Conservation (phyloP, 1,284 basidiomycete genomes). For the Puccinia novopanici region DNA sequence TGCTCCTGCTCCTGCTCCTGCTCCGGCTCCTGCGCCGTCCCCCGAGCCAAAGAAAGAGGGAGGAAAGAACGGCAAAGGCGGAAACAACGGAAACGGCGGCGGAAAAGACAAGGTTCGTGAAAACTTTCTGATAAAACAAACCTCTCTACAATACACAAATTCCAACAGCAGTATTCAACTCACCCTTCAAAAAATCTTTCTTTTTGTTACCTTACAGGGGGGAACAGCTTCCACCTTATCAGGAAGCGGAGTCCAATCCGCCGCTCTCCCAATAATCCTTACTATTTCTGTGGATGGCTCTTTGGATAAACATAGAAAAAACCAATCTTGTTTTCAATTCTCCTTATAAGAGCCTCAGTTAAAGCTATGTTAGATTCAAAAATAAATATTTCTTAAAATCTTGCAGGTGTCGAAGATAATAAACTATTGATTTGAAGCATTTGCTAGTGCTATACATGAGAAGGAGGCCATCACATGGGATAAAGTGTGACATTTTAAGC, state of each 20-base stretch:
- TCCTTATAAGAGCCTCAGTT: too few relatives aligned
- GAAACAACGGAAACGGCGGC: not conserved
- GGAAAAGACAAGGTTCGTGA: slow-evolving; percentile 5
- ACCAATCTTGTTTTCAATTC: too few relatives aligned
- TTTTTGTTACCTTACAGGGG: not conserved
- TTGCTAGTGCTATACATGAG: too few relatives aligned
- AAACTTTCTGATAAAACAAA: not conserved
- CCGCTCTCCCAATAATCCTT: slow-evolving; percentile 18
- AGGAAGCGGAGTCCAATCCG: not conserved
- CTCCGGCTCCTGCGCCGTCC: not conserved
- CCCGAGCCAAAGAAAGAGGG: not conserved
- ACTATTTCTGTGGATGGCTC: slow-evolving; percentile 17
- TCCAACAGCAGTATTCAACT: too few relatives aligned
- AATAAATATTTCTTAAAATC: too few relatives aligned
- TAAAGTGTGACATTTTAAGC: too few relatives aligned
- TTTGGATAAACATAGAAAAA: too few relatives aligned
- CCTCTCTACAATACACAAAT: too few relatives aligned
- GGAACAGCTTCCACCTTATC: not conserved
- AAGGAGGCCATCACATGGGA: too few relatives aligned
- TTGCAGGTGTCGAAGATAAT: too few relatives aligned
- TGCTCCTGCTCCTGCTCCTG: not conserved
- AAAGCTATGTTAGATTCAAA: too few relatives aligned
- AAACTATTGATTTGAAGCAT: too few relatives aligned
- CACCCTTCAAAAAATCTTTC: not conserved
- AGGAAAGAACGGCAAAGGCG: not conserved